Conservation (phyloP, 306 rosid species). For the Clitoria ternatea region DNA sequence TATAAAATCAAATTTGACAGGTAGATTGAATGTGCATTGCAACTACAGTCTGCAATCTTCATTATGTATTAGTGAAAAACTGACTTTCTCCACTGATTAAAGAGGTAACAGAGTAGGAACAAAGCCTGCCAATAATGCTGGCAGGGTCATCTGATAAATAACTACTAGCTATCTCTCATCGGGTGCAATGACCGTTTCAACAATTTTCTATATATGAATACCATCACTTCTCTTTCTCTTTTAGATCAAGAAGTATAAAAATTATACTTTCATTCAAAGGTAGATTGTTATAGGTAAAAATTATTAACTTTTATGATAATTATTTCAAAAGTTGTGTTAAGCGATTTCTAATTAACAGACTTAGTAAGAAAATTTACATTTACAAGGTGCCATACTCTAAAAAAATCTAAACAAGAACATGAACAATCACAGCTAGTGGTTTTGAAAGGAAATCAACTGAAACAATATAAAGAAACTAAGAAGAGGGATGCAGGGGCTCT, state of each 20-base stretch:
- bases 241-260: neutral
- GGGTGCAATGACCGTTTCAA: conserved; percentile 28
- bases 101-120: neutral
- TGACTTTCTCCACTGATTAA: neutral
- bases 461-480: neutral
- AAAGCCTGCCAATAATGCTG: conserved; percentile 13
- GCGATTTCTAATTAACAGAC: too few relatives aligned
- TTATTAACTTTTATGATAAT: too few relatives aligned
- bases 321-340: too few relatives aligned
- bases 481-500: neutral
- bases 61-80: neutral
- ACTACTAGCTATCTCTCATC: conserved; percentile 20
- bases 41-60: neutral
- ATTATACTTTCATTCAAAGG: too few relatives aligned
- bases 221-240: neutral
- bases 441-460: neutral
- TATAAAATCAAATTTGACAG: neutral
- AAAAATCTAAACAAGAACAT: neutral
- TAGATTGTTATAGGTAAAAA: too few relatives aligned
- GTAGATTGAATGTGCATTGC: neutral
- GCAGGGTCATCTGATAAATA: neutral
- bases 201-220: neutral
- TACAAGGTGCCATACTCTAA: too few relatives aligned
- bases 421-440: neutral
- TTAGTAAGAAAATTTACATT: too few relatives aligned